Conservation (phyloP, 495 filamentous ascomycete species). For the Pseudevernia furfuracea region DNA sequence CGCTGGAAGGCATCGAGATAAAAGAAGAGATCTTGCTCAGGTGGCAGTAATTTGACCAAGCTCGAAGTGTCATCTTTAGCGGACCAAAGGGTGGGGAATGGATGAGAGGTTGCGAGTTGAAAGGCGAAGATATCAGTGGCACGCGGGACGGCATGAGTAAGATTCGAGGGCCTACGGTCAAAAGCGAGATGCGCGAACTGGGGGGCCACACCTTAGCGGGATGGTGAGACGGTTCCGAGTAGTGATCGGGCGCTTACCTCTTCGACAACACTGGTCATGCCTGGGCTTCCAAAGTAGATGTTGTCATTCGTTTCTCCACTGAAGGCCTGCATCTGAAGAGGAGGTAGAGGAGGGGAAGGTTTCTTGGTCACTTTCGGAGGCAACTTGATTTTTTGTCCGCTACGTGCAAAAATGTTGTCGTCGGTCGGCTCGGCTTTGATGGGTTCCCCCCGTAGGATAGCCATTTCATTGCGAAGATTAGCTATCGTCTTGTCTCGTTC, state of each 20-base stretch:
- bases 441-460: conserved; percentile 23
- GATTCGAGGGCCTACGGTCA: conserved; percentile 27
- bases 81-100: conserved; percentile 35
- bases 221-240: conserved; percentile 3
- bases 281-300: conserved; percentile 39
- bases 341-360: conserved; percentile 14
- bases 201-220: conserved; percentile 10
- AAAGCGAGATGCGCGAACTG: conserved; percentile 35
- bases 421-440: conserved; percentile 26
- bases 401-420: conserved; percentile 14
- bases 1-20: conserved; percentile 37
- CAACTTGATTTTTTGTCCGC: conserved; percentile 22
- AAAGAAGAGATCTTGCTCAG: conserved; percentile 30
- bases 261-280: conserved; percentile 35
- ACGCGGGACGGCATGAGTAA: conserved; percentile 29
- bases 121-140: conserved; percentile 35
- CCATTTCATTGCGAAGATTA: conserved; percentile 25
- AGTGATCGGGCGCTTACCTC: conserved; percentile 30
- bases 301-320: conserved; percentile 33
- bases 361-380: conserved; percentile 19
- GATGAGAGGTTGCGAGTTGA: conserved; percentile 28
- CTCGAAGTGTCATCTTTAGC: conserved; percentile 28
- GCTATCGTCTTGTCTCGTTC: conserved; percentile 27
- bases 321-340: conserved; percentile 32
- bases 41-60: conserved; percentile 33